These are phyloP conservation scores for Annulohypoxylon maeteangense DNA, from an alignment of 495 filamentous ascomycete species.

Conservation along the genomic window DNA sequence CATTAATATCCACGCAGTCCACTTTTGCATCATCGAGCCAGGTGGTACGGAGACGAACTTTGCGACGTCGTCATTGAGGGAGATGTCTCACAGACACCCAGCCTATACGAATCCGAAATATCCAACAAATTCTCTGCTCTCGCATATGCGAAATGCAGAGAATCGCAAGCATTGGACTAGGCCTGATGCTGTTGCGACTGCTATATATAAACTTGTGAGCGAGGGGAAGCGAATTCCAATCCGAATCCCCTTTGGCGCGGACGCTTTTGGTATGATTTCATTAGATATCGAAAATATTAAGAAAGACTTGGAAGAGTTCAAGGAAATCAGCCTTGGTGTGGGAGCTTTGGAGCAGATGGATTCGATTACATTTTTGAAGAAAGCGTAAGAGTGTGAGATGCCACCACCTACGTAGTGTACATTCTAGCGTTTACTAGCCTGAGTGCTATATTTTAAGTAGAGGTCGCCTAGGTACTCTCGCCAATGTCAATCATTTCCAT, in stretches of 20 bases:
- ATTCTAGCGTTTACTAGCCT: too few species aligned
- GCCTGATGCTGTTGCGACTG: conserved; percentile 49
- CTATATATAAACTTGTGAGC: conserved; percentile 51
- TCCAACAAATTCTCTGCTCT: conserved; percentile 52
- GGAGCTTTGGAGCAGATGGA: conserved; percentile 45
- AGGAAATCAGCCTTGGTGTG: conserved; percentile 48
- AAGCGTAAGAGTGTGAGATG: too few species aligned
- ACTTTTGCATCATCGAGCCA: conserved; percentile 61
- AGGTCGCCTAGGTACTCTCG: too few species aligned
- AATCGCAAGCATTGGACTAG: conserved; percentile 49
- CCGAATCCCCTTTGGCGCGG: conserved; percentile 56
- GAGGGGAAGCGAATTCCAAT: conserved; percentile 54
- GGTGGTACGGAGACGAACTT: conserved; percentile 62
- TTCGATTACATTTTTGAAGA: conserved; percentile 42
- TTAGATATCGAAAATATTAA: conserved; percentile 24
- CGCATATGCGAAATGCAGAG: conserved; percentile 48
- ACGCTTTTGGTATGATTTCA: conserved; percentile 53
- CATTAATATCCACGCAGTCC: conserved; percentile 44
- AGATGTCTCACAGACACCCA: conserved; percentile 44
- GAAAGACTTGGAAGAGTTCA: conserved; percentile 51
- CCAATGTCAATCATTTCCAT: too few species aligned
- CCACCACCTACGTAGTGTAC: too few species aligned
- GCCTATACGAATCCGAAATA: conserved; percentile 54
- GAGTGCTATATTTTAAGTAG: too few species aligned
- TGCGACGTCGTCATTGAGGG: conserved; percentile 41